Evolutionary conservation across 495 filamentous ascomycete species (phyloP).

Genomic region (Neurospora africana): DNA sequence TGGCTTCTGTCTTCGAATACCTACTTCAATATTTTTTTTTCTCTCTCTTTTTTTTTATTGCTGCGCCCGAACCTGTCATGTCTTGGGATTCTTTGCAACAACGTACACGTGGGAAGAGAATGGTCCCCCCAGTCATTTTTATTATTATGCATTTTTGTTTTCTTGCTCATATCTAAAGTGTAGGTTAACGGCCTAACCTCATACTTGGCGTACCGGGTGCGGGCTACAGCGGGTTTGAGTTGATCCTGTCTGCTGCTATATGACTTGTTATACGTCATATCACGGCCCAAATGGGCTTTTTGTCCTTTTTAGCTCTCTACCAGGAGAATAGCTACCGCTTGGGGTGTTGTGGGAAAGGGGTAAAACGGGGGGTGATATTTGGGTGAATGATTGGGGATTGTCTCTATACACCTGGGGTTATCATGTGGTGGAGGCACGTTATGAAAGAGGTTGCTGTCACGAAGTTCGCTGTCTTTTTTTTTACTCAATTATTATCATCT

Average conservation of each 20-base stretch:
- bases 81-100: neutral
- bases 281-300: neutral
- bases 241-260: neutral
- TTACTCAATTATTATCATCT: neutral
- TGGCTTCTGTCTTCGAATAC: neutral
- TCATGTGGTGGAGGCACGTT: neutral
- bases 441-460: neutral
- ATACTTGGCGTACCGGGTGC: neutral
- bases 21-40: neutral
- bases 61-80: neutral
- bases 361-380: neutral
- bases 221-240: neutral
- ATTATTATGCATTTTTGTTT: neutral
- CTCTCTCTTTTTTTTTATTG: neutral
- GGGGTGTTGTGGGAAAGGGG: neutral
- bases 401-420: neutral
- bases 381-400: neutral
- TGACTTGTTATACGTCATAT: neutral
- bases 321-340: neutral
- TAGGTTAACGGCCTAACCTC: neutral
- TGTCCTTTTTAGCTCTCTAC: neutral
- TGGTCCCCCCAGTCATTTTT: neutral
- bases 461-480: neutral
- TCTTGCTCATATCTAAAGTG: neutral
- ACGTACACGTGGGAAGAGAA: neutral